Conservation (phyloP, 768 basidiomycete species). For the Mycena floridula region DNA sequence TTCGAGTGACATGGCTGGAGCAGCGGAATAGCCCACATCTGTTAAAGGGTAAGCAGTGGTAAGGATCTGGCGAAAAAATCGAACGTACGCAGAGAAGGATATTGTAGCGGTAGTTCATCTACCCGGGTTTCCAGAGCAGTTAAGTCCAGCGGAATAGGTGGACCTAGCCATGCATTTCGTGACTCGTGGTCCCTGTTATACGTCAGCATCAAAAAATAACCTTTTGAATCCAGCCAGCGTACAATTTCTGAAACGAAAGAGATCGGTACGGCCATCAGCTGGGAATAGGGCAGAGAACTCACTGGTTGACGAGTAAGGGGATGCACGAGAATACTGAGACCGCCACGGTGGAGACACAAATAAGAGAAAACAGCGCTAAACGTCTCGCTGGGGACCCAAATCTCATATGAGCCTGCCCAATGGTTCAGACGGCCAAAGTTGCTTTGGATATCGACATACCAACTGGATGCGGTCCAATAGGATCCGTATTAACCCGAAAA, state of each 20-base stretch:
- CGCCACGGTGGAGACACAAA: constrained; percentile 58
- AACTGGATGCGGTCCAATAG: constrained; percentile 72
- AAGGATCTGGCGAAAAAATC: no score
- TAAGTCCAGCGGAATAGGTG: constrained; percentile 62
- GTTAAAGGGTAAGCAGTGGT: no score
- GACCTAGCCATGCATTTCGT: constrained; percentile 72
- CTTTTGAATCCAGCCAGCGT: constrained; percentile 3
- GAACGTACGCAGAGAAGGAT: constrained; percentile 55
- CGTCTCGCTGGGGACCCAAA: constrained; percentile 73
- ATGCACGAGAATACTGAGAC: constrained; percentile 67
- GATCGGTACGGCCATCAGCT: constrained; percentile 47
- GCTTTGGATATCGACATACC: constrained; percentile 37
- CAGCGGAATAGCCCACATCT: constrained; percentile 71
- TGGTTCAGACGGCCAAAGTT: not conserved
- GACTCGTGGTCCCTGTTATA: constrained; percentile 56
- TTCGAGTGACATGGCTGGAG: constrained; percentile 46
- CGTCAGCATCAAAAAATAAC: not conserved
- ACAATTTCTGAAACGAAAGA: not conserved
- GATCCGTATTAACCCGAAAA: constrained; percentile 61
- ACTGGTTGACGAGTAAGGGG: constrained; percentile 71
- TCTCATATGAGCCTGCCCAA: constrained; percentile 66
- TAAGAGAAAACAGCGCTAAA: constrained; percentile 77
- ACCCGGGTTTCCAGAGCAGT: constrained; percentile 43
- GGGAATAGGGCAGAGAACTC: no score
- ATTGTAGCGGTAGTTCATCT: constrained; percentile 60